Percentiles rank a stretch among this genome's conserved stretches.
These are phyloP conservation scores for Colletotrichum euphorbiae DNA, from an alignment of 2,329 filamentous ascomycete genomes.

Conservation along the genomic window DNA sequence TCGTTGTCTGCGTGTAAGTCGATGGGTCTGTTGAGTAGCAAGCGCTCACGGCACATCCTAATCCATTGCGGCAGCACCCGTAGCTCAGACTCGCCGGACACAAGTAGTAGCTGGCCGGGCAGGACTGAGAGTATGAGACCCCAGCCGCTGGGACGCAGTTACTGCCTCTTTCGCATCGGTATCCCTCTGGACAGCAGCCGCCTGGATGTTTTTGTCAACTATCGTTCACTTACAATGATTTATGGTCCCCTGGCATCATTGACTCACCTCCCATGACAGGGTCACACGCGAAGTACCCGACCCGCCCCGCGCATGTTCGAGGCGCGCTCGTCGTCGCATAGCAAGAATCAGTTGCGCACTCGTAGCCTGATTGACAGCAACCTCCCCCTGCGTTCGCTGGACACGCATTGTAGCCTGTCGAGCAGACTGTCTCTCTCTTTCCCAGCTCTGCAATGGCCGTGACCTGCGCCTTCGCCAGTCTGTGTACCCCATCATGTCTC, in stretches of 20 bases:
- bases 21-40: conserved; percentile 62
- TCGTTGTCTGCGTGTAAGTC: conserved; percentile 58
- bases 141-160: conserved; percentile 60
- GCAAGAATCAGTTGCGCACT: conserved; percentile 61
- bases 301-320: conserved; percentile 51
- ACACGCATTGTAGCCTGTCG: conserved; percentile 48
- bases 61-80: conserved; percentile 64
- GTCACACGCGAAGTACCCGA: conserved; percentile 56
- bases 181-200: conserved; percentile 59
- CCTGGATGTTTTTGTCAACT: conserved; percentile 46
- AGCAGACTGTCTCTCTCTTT: conserved; percentile 43
- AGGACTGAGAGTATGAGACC: conserved; percentile 53
- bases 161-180: conserved; percentile 53
- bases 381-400: conserved; percentile 55
- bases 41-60: conserved; percentile 58
- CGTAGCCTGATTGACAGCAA: conserved; percentile 62
- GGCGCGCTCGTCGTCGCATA: conserved; percentile 58
- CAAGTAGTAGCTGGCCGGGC: conserved; percentile 57
- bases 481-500: conserved; percentile 48
- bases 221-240: not conserved
- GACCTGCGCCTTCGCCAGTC: conserved; percentile 45
- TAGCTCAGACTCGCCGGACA: conserved; percentile 63
- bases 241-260: conserved; percentile 38
- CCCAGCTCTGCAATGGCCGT: conserved; percentile 32
- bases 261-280: conserved; percentile 50